Base-by-base conservation (phyloP, 2,329 filamentous ascomycete species). In the Nectriaceae sp. region DNA sequence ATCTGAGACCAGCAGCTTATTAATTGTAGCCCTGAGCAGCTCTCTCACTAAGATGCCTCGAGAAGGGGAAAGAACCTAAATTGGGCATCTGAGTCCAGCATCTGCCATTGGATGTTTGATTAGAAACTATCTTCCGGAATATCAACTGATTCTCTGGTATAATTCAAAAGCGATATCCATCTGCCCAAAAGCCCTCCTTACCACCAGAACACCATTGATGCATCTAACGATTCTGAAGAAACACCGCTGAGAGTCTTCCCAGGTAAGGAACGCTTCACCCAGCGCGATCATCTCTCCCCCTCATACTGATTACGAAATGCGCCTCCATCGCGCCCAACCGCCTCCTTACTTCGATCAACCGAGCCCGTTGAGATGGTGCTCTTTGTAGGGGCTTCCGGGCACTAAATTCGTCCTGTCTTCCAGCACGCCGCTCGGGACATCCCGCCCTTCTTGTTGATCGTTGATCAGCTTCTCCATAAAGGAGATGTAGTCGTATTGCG, bases 401-500 rank as follows among this genome's bases (percentile, higher is more conserved):
- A n/a, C n/a, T n/a, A 65, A 56, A 48, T 68, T 68, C 15, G 62
- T 65, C 54, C 63, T 65, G 50, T 73, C 69, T 57, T 66, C 63
- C 45, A 69, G 63, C 46, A 66, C 64, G 43, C 57, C 56, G 39
- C 53, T 60, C 5, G 62, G 64, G 43, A 55, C 63, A 13, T 57
- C 56, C 20, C 59, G 62, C 22, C 55, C 59, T 29, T 53, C 61
- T 19, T 65, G 70, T 26, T 74, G 67, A 18, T 72, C 70, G 41
- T 69, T 69, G 52, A 91, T 89, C 71, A 94, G 77, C 65, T 87
- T 88, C 70, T 97, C 88, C 94, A 99, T 99, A 69, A 97, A 99
- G 55, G 83, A 86, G 57, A 97, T 91, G 74, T 99, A 99, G 72
- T 99, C 94, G 69, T 87, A 99, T 71, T 97, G 95, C 31, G 88